Conservation (phyloP, 1,139 yeast genomes). For the Pichia sp. region DNA sequence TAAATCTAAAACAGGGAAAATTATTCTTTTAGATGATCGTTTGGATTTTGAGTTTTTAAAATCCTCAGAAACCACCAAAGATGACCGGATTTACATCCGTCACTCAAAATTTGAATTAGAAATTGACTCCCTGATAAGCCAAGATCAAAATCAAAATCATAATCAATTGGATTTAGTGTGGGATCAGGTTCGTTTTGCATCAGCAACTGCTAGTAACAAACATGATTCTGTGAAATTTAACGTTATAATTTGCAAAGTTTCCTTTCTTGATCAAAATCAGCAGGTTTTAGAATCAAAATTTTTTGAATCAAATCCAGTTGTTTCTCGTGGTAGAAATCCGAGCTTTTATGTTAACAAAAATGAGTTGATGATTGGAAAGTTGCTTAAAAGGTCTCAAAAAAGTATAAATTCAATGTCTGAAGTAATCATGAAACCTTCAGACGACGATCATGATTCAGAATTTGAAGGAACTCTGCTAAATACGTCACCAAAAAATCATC, state of each 20-base stretch:
- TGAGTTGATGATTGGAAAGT: conserved; percentile 33
- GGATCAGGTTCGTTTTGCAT: conserved; percentile 14
- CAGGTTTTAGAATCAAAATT: not conserved
- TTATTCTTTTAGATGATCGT: not conserved
- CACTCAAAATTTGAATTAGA: not conserved
- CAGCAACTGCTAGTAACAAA: conserved; percentile 15
- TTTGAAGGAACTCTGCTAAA: too few species aligned
- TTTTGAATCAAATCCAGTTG: conserved; percentile 31
- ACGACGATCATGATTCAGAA: too few species aligned
- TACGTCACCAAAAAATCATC: too few species aligned
- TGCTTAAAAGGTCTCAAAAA: too few species aligned
- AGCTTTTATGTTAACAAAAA: conserved; percentile 40
- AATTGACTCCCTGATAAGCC: not conserved
- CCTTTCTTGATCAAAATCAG: conserved; percentile 4
- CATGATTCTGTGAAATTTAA: conserved; percentile 11
- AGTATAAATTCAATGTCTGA: too few species aligned
- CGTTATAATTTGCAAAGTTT: conserved; percentile 10
- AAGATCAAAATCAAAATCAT: not conserved
- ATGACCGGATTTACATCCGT: not conserved
- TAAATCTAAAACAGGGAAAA: not conserved
- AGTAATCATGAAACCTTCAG: too few species aligned
- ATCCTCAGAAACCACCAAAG: not conserved
- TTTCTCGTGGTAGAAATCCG: conserved; percentile 45
- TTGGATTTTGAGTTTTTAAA: conserved; percentile 2
- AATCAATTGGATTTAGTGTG: conserved; percentile 5